phyloP scores from a whole-genome alignment of 495 filamentous ascomycete species.

The Pseudevernia furfuracea region DNA sequence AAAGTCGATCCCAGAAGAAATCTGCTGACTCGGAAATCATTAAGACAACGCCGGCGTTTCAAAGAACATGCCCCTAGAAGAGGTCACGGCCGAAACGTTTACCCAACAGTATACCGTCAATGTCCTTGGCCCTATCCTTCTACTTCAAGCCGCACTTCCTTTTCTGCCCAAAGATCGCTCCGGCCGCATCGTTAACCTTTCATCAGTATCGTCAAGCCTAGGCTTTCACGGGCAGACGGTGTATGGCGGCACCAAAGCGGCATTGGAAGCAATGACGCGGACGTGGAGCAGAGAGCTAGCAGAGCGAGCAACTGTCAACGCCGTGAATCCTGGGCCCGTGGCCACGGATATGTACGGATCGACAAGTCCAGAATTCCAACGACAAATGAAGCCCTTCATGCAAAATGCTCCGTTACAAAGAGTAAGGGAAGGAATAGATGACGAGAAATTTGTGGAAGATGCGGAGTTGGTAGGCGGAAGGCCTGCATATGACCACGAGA shows the following conservation, averaged over 20 bases:
- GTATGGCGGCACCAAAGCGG: slow-evolving; percentile 85
- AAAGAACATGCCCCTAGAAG: slow-evolving; percentile 50
- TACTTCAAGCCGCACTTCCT: slow-evolving; percentile 61
- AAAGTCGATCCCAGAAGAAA: no score
- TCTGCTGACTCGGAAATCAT: no score
- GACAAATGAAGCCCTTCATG: slow-evolving; percentile 51
- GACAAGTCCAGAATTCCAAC: slow-evolving; percentile 47
- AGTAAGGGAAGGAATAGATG: slow-evolving; percentile 47
- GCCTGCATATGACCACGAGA: slow-evolving; percentile 63
- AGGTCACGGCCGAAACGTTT: slow-evolving; percentile 55
- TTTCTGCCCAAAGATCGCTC: slow-evolving; percentile 66
- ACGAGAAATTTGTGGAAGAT: slow-evolving; percentile 52
- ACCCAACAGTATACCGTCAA: slow-evolving; percentile 69
- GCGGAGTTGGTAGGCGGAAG: slow-evolving; percentile 58
- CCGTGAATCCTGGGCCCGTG: slow-evolving; percentile 82
- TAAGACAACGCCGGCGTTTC: slow-evolving; percentile 80
- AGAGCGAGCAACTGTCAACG: slow-evolving; percentile 74
- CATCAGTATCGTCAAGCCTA: slow-evolving; percentile 57
- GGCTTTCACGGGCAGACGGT: slow-evolving; percentile 67
- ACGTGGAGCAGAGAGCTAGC: slow-evolving; percentile 79
- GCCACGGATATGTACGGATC: slow-evolving; percentile 67
- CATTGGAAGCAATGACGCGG: slow-evolving; percentile 85
- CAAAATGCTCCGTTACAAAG: slow-evolving; percentile 60
- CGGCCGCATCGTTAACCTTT: slow-evolving; percentile 75
- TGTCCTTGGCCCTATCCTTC: slow-evolving; percentile 74